phyloP scores from a whole-genome alignment of 2,329 filamentous ascomycete genomes.

The Sclerotinia nivalis region DNA sequence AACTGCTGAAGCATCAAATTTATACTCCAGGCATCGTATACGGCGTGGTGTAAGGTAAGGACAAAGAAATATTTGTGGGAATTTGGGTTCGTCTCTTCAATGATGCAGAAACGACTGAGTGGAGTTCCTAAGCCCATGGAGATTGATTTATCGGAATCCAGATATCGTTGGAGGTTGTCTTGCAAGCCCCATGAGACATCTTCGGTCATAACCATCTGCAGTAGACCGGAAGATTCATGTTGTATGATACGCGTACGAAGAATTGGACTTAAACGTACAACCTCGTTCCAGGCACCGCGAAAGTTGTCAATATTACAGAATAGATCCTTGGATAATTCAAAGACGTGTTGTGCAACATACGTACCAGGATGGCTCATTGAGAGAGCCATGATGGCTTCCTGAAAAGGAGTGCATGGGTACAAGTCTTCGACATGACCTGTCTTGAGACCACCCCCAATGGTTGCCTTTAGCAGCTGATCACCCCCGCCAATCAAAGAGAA shows the following conservation, averaged over 20 bases:
- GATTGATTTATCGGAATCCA: conserved; percentile 7
- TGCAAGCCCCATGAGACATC: conserved; percentile 24
- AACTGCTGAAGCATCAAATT: conserved; percentile 41
- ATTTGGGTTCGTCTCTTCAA: conserved; percentile 23
- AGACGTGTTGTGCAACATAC: conserved; percentile 41
- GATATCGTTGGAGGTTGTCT: conserved; percentile 29
- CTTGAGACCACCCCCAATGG: neutral
- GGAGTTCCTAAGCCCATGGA: conserved; percentile 3
- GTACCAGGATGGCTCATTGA: conserved; percentile 38
- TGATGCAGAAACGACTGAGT: conserved; percentile 13
- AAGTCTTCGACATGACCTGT: conserved; percentile 41
- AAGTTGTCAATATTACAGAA: conserved; percentile 29
- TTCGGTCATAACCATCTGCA: conserved; percentile 29
- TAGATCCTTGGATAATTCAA: conserved; percentile 29
- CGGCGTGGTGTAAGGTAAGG: conserved; percentile 56
- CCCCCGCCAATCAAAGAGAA: conserved; percentile 31
- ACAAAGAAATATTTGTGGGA: conserved; percentile 45
- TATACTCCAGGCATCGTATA: conserved; percentile 58
- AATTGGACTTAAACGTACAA: conserved; percentile 20
- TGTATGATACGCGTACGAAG: conserved; percentile 36
- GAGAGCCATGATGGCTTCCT: conserved; percentile 44
- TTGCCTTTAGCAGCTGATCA: conserved; percentile 32
- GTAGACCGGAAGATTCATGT: conserved; percentile 31
- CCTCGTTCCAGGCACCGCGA: conserved; percentile 23
- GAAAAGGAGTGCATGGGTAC: conserved; percentile 43